Evolutionary conservation across 106 monocot species (phyloP).

Genomic region (Acanthochlamys bracteata): DNA sequence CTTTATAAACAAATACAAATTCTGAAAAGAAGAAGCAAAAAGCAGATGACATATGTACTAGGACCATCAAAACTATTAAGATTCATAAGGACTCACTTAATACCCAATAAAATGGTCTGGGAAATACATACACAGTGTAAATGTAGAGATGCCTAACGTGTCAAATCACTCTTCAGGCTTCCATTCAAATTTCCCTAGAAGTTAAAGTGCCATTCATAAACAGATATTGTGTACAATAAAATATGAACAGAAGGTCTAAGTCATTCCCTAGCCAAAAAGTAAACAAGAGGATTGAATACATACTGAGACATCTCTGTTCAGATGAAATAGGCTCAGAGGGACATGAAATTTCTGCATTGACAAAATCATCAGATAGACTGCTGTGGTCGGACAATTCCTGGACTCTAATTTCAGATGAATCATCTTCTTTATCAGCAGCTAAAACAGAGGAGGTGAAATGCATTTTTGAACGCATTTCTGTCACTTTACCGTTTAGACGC

Average conservation of each 20-base stretch:
- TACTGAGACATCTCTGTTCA: constrained; percentile 8
- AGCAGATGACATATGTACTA: too few species aligned
- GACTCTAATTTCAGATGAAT: constrained; percentile 11
- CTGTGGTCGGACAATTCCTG: constrained; percentile 11
- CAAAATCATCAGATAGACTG: constrained; percentile 9
- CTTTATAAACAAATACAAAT: too few species aligned
- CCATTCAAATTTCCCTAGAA: too few species aligned
- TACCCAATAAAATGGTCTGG: too few species aligned
- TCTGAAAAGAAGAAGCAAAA: neutral
- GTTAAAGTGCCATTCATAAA: too few species aligned
- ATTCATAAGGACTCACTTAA: too few species aligned
- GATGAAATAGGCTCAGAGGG: constrained; percentile 8
- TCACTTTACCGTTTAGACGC: constrained; percentile 16
- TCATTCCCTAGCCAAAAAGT: neutral
- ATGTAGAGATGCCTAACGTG: too few species aligned
- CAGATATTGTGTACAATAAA: too few species aligned
- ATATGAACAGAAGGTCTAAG: too few species aligned
- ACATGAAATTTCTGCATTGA: constrained; percentile 6
- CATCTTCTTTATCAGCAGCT: constrained; percentile 9
- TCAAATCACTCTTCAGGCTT: too few species aligned
- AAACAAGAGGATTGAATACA: neutral
- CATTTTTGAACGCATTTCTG: constrained; percentile 22
- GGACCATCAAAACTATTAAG: too few species aligned
- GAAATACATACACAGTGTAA: too few species aligned
- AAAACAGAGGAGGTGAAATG: constrained; percentile 8